Conservation (phyloP, 1,284 basidiomycete species). For the Blastosporella zonata region DNA sequence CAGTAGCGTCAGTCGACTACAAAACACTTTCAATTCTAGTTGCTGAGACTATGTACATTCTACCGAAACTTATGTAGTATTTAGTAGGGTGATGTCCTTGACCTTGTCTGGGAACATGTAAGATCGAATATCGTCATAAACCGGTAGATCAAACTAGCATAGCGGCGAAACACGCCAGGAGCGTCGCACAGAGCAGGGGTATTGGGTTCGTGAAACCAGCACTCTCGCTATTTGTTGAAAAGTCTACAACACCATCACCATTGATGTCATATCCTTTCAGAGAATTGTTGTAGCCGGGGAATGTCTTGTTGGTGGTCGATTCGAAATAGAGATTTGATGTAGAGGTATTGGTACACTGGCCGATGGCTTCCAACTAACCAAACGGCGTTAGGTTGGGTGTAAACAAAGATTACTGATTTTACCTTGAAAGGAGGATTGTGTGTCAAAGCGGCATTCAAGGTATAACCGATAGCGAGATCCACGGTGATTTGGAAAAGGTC, state of each 20-base stretch:
- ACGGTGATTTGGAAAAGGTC: slow-evolving; percentile 85
- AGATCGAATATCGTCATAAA: slow-evolving; percentile 16
- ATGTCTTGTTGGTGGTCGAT: slow-evolving; percentile 56
- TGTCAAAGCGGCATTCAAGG: slow-evolving; percentile 65
- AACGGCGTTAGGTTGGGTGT: background rate
- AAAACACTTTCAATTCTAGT: too few relatives aligned
- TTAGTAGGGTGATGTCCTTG: slow-evolving; percentile 11
- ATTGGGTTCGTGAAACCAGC: slow-evolving; percentile 11
- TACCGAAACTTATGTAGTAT: slow-evolving; percentile 1
- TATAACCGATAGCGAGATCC: slow-evolving; percentile 86
- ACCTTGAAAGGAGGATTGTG: slow-evolving; percentile 64
- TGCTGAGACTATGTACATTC: too few relatives aligned
- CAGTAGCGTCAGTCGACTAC: background rate
- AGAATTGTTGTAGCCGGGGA: slow-evolving; percentile 42
- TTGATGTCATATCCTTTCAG: slow-evolving; percentile 31
- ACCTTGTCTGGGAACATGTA: slow-evolving; percentile 12
- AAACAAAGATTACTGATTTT: background rate
- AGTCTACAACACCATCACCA: slow-evolving; percentile 31
- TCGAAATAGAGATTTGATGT: slow-evolving; percentile 60
- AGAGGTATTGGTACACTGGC: slow-evolving; percentile 55
- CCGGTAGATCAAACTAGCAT: slow-evolving; percentile 16
- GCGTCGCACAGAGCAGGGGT: slow-evolving; percentile 12
- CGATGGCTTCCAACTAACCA: slow-evolving; percentile 61
- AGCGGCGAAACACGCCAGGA: slow-evolving; percentile 14
- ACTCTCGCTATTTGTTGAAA: slow-evolving; percentile 2